These are phyloP conservation scores for Heterobasidion irregulare DNA, from an alignment of 1,284 basidiomycete species.

Conservation along the genomic window DNA sequence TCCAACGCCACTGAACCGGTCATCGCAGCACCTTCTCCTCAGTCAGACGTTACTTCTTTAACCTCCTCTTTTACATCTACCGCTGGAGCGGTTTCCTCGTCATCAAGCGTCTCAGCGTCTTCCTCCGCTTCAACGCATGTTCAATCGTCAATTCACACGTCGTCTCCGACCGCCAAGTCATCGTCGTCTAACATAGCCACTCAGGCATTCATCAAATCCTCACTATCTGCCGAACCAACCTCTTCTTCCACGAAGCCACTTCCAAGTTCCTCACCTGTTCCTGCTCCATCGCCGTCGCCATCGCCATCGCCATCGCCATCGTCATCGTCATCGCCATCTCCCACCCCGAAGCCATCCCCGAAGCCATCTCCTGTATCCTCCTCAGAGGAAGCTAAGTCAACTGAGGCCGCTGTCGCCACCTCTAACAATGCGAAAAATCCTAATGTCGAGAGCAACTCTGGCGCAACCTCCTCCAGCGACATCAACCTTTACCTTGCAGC, in stretches of 20 bases:
- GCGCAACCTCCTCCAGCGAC: slow-evolving; percentile 20
- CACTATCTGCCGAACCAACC: not conserved
- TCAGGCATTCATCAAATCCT: not conserved
- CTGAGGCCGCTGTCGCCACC: not conserved
- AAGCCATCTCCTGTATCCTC: too few species aligned
- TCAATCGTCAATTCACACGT: not conserved
- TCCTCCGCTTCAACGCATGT: too few species aligned
- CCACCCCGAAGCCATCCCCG: not conserved
- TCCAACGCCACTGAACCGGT: slow-evolving; percentile 5
- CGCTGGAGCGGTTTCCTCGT: not conserved
- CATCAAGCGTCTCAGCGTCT: too few species aligned
- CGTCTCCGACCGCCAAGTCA: not conserved
- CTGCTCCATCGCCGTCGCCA: too few species aligned
- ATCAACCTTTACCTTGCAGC: slow-evolving; percentile 35
- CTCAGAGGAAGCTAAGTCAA: not conserved
- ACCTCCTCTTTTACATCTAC: not conserved
- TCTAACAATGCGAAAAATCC: not conserved
- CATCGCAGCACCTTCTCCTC: slow-evolving; percentile 4
- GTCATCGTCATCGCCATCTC: not conserved
- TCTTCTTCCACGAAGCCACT: too few species aligned
- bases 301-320: too few species aligned
- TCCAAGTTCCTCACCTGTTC: too few species aligned
- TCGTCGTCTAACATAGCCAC: not conserved
- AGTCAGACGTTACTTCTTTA: slow-evolving; percentile 2
- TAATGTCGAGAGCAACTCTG: not conserved